Evolutionary conservation across 306 rosid genomes (phyloP).

Genomic region (Medicago ruthenica): DNA sequence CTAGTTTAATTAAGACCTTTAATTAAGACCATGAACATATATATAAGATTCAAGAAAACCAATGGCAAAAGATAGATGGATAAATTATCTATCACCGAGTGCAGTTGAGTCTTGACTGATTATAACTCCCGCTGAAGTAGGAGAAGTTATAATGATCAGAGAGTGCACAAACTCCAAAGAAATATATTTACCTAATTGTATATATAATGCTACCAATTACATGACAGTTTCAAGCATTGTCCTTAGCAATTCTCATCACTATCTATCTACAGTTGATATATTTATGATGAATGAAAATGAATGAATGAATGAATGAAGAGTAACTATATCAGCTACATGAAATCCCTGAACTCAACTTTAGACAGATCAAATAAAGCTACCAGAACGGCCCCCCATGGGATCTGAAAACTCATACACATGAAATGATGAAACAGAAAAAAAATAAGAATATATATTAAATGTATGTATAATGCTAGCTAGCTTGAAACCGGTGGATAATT

Average conservation of each 20-base stretch:
- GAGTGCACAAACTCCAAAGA: constrained; percentile 47
- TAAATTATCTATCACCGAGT: not conserved
- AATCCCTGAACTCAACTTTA: constrained; percentile 40
- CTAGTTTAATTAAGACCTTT: too few species aligned
- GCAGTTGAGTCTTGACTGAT: constrained; percentile 20
- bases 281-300: constrained; percentile 36
- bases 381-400: constrained; percentile 43
- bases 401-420: constrained; percentile 36
- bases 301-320: constrained; percentile 25
- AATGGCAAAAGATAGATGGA: not conserved
- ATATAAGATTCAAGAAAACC: not conserved
- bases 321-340: constrained; percentile 26
- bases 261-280: constrained; percentile 26
- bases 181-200: constrained; percentile 2
- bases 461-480: not conserved
- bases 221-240: constrained; percentile 42
- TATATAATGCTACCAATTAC: constrained; percentile 24
- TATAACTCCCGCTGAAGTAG: constrained; percentile 43
- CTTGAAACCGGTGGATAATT: not conserved
- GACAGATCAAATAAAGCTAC: constrained; percentile 34
- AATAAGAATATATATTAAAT: not conserved
- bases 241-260: not conserved
- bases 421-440: not conserved
- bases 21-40: not conserved
- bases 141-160: constrained; percentile 22